Percentiles rank a stretch among this genome's conserved stretches.
Evolutionary conservation across 768 basidiomycete species (phyloP).

Genomic region (Tricholomella constricta): DNA sequence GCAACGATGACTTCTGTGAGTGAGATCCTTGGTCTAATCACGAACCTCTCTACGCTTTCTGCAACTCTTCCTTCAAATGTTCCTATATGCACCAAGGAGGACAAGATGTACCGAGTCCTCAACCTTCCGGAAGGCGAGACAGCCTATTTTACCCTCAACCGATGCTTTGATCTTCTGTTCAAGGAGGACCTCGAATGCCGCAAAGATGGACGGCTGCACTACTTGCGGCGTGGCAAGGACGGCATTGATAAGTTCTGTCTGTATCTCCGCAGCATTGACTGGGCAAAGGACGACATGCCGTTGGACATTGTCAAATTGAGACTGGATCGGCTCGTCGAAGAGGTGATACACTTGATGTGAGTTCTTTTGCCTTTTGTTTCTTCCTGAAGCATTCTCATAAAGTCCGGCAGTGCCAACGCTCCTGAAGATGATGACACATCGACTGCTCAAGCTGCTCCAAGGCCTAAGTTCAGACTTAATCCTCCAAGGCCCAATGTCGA

Average conservation of each 20-base stretch:
- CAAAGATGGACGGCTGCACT: neutral
- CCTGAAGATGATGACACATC: neutral
- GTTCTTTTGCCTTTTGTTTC: neutral
- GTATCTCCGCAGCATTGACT: slow-evolving; percentile 3
- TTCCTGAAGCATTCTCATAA: neutral
- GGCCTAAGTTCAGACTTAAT: no score
- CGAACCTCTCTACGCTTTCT: neutral
- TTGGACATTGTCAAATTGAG: slow-evolving; percentile 11
- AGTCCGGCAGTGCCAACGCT: slow-evolving; percentile 1
- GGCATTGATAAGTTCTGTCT: slow-evolving; percentile 1
- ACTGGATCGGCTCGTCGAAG: slow-evolving; percentile 1
- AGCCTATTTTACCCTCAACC: neutral
- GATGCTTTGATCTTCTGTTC: neutral
- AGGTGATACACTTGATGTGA: slow-evolving; percentile 3
- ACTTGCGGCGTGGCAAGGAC: neutral
- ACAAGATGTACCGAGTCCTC: slow-evolving; percentile 4
- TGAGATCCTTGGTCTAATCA: neutral
- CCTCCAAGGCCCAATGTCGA: neutral
- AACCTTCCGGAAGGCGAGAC: neutral
- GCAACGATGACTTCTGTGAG: neutral
- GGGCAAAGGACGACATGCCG: slow-evolving; percentile 2
- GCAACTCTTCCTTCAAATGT: neutral
- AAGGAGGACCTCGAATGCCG: neutral
- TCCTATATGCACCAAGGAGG: neutral
- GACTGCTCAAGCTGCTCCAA: no score